A percentile compares a stretch with the other conserved stretches of the same genome.
Conservation (phyloP, 805 yeast genomes). For the Candida fluviatilis region DNA sequence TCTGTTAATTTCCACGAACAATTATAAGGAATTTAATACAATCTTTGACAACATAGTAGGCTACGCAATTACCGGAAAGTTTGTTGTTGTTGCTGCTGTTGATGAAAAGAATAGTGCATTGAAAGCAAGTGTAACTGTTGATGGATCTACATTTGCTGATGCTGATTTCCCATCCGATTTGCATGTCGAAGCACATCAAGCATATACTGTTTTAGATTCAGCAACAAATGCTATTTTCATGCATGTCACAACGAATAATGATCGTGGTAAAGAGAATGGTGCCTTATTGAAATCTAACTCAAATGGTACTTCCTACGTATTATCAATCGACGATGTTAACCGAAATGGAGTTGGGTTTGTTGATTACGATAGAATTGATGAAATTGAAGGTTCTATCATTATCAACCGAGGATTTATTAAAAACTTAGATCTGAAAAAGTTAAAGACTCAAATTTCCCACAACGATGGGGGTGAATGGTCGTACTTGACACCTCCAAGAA, state of each 20-base stretch:
- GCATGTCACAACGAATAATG: slow-evolving; percentile 69
- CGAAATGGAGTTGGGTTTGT: slow-evolving; percentile 71
- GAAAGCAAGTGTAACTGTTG: slow-evolving; percentile 69
- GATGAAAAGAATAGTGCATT: slow-evolving; percentile 41
- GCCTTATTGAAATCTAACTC: slow-evolving; percentile 82
- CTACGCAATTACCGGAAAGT: slow-evolving; percentile 67
- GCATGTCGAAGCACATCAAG: slow-evolving; percentile 44
- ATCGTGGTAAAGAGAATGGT: slow-evolving; percentile 60
- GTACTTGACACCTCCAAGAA: slow-evolving; percentile 62
- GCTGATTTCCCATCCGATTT: slow-evolving; percentile 72
- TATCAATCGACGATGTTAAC: slow-evolving; percentile 67
- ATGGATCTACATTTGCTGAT: slow-evolving; percentile 73
- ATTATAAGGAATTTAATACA: slow-evolving; percentile 44
- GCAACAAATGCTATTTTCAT: slow-evolving; percentile 68
- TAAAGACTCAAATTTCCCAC: slow-evolving; percentile 73
- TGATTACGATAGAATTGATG: slow-evolving; percentile 81
- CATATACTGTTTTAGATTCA: slow-evolving; percentile 75
- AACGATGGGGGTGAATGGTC: slow-evolving; percentile 93
- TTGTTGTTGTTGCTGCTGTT: slow-evolving; percentile 64
- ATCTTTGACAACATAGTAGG: slow-evolving; percentile 64
- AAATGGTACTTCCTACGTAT: slow-evolving; percentile 83
- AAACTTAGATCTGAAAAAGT: slow-evolving; percentile 40
- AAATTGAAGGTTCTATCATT: slow-evolving; percentile 79
- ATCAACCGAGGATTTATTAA: slow-evolving; percentile 45
- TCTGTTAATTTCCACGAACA: slow-evolving; percentile 44